Evolutionary conservation across 352 stramenopile genomes (phyloP).

Genomic region (Peronospora destructor): DNA sequence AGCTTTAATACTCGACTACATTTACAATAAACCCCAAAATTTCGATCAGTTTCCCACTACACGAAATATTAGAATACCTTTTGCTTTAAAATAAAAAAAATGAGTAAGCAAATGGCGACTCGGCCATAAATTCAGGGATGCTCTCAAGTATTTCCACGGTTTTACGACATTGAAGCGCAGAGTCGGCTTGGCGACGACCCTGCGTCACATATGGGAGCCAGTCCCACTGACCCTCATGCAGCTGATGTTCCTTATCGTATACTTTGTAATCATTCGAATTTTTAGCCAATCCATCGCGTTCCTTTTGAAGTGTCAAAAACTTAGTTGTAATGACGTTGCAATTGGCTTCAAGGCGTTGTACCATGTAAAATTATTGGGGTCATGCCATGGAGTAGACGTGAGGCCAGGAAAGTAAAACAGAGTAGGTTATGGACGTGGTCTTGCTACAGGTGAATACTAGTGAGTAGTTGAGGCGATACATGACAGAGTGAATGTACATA

Average conservation of each 20-base stretch:
- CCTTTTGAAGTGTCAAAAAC: slow-evolving; percentile 43
- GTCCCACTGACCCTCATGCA: slow-evolving; percentile 89
- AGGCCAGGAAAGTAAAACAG: slow-evolving; percentile 77
- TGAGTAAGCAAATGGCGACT: slow-evolving; percentile 90
- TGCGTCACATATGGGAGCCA: slow-evolving; percentile 87
- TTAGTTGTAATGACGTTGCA: slow-evolving; percentile 53
- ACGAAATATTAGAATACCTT: slow-evolving; percentile 28
- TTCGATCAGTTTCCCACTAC: too few species aligned
- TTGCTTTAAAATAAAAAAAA: slow-evolving; percentile 94
- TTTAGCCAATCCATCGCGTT: slow-evolving; percentile 19
- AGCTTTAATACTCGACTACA: slow-evolving; percentile 77
- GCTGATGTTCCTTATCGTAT: slow-evolving; percentile 64
- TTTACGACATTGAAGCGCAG: slow-evolving; percentile 53
- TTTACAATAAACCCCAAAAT: slow-evolving; percentile 7
- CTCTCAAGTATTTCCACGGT: slow-evolving; percentile 67
- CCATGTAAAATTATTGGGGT: slow-evolving; percentile 50
- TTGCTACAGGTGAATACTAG: slow-evolving; percentile 29
- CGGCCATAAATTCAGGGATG: slow-evolving; percentile 80
- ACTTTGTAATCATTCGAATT: slow-evolving; percentile 48
- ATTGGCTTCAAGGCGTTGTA: slow-evolving; percentile 48
- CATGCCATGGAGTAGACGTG: slow-evolving; percentile 55
- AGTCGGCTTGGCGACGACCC: slow-evolving; percentile 54
- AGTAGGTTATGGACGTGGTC: slow-evolving; percentile 66
- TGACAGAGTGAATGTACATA: slow-evolving; percentile 6
- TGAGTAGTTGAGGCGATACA: neutral